These are phyloP conservation scores for Nidula microcarpa DNA, from an alignment of 768 basidiomycete species.

Conservation along the genomic window DNA sequence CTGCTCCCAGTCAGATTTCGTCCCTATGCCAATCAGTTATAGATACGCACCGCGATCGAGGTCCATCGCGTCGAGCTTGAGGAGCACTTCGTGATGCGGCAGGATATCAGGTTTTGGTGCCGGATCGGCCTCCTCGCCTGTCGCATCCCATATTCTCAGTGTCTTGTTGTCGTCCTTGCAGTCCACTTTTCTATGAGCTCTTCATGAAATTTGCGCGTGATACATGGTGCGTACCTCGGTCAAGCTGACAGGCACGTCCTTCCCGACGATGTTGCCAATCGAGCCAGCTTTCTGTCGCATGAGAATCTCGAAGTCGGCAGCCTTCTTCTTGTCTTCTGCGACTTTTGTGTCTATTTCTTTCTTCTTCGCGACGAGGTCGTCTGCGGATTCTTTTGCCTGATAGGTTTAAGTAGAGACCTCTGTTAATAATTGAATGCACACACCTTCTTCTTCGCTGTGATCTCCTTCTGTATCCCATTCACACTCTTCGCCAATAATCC, in stretches of 20 bases:
- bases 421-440: neutral
- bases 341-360: constrained; percentile 81
- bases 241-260: constrained; percentile 77
- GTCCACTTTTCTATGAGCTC: too few species aligned
- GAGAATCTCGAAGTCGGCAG: constrained; percentile 68
- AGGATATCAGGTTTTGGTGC: constrained; percentile 75
- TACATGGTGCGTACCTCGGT: constrained; percentile 65
- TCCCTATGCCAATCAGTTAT: too few species aligned
- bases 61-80: constrained; percentile 93
- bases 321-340: constrained; percentile 69
- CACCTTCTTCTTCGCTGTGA: constrained; percentile 91
- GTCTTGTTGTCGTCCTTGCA: constrained; percentile 86
- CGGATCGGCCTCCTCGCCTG: constrained; percentile 68
- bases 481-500: constrained; percentile 63
- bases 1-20: too few species aligned
- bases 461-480: constrained; percentile 93
- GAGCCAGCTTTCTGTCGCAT: constrained; percentile 80
- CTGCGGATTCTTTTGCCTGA: constrained; percentile 91
- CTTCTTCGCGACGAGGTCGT: constrained; percentile 83
- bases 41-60: constrained; percentile 70
- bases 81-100: constrained; percentile 96
- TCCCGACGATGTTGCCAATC: constrained; percentile 92
- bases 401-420: too few species aligned
- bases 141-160: constrained; percentile 82
- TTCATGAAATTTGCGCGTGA: too few species aligned